phyloP scores from a whole-genome alignment of 352 stramenopile genomes.

The Pythium phragmitis region DNA sequence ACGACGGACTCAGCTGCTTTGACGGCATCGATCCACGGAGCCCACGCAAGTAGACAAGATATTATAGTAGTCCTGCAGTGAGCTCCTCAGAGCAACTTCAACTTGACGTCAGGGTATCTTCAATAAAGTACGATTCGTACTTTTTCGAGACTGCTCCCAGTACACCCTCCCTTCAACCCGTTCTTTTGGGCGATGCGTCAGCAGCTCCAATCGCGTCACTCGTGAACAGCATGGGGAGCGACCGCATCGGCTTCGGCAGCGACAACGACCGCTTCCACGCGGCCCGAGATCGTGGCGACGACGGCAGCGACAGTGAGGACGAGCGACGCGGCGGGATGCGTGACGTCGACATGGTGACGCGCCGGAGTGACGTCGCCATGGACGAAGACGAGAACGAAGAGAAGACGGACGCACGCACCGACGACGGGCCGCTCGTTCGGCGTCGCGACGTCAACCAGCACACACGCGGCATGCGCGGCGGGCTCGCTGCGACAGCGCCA shows the following conservation, averaged over 20 bases:
- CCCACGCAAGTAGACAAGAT: conserved; percentile 27
- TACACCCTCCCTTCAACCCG: conserved; percentile 17
- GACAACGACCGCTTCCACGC: conserved; percentile 20
- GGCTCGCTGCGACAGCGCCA: neutral
- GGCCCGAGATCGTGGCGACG: conserved; percentile 14
- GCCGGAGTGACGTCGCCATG: conserved; percentile 13
- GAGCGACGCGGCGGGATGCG: conserved; percentile 2
- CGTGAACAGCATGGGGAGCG: conserved; percentile 47
- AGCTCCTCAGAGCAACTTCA: conserved; percentile 3
- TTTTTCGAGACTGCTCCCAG: neutral
- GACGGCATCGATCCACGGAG: conserved; percentile 48
- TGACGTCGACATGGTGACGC: conserved; percentile 18
- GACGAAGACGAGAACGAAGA: conserved; percentile 25
- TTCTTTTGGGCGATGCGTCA: conserved; percentile 5
- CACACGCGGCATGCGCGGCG: neutral
- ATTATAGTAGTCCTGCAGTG: neutral
- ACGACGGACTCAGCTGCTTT: conserved; percentile 63
- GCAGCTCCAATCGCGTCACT: neutral
- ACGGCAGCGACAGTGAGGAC: conserved; percentile 23
- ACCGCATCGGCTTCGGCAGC: conserved; percentile 40
- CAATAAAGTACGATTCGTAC: conserved; percentile 11
- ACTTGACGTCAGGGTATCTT: neutral
- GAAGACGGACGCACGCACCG: neutral
- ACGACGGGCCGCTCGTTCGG: neutral
- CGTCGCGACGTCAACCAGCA: neutral